Percentiles rank a stretch among this genome's conserved stretches.
Conservation (phyloP, 2,329 filamentous ascomycete species). For the Aureobasidium vineae region DNA sequence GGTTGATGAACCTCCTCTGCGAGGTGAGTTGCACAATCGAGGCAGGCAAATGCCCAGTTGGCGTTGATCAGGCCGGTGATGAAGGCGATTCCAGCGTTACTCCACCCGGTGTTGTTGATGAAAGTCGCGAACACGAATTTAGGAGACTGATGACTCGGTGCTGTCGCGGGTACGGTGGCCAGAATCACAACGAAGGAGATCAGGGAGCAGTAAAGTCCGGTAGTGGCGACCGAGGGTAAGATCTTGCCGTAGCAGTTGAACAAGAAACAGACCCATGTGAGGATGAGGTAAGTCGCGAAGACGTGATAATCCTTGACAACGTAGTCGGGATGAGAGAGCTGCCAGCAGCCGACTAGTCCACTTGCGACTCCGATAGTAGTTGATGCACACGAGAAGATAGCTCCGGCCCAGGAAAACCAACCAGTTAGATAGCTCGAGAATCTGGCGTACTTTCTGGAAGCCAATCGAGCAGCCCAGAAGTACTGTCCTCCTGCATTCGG, state of each 20-base stretch:
- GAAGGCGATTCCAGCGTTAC: conserved; percentile 50
- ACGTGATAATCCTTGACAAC: conserved; percentile 41
- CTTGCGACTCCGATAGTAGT: conserved; percentile 51
- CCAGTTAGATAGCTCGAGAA: conserved; percentile 51
- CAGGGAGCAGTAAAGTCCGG: conserved; percentile 49
- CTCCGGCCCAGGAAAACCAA: conserved; percentile 55
- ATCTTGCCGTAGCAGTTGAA: conserved; percentile 42
- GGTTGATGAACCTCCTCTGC: conserved; percentile 52
- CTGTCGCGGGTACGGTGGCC: conserved; percentile 48
- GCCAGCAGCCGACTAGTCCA: conserved; percentile 53
- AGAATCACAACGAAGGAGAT: conserved; percentile 51
- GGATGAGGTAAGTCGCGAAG: conserved; percentile 47
- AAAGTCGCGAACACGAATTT: conserved; percentile 54
- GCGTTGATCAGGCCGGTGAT: conserved; percentile 53
- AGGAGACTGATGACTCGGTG: conserved; percentile 46
- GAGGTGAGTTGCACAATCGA: conserved; percentile 53
- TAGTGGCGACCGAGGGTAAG: conserved; percentile 43
- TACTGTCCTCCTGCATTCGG: conserved; percentile 53
- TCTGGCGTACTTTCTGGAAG: conserved; percentile 47
- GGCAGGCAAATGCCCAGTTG: conserved; percentile 52
- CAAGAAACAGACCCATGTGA: conserved; percentile 50
- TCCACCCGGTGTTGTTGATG: conserved; percentile 53
- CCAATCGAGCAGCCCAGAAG: conserved; percentile 52
- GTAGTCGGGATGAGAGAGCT: conserved; percentile 52
- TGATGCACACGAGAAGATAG: conserved; percentile 55